Evolutionary conservation across 805 yeast genomes (phyloP), one percentile per base, ranked within the genome.

Genomic region (Kluyveromyces dobzhanskii): DNA sequence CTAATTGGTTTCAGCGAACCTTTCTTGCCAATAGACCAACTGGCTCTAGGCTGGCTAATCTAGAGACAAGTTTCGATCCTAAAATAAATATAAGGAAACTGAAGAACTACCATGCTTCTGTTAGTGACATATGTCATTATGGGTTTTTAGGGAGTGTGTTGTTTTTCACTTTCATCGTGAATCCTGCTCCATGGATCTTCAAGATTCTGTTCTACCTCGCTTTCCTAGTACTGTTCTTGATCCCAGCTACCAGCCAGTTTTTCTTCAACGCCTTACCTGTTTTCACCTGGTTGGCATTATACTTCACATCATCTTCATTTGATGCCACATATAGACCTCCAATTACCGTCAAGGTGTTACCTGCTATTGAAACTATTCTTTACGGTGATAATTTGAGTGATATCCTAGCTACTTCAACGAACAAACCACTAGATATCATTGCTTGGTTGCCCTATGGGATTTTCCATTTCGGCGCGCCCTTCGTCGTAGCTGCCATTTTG

Each of bases 361-460:
- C 97, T 0, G 92, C 94, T 2, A 69, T 87, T 65, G 97, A 88
- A 60, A 85, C 96, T 30, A 82, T 88, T 40, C 65, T 90, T 43
- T 88, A 86, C 55, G 97, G 97, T 37, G 95, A 88, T 53, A 84
- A 90, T 61, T 69, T 90, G 51, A 78, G 88, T 38, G 84, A 82
- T 50, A 78, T 88, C 17, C 70, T 87, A 51, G 92, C 96, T 1
- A 75, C 88, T 4, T 68, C 78, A 12, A 78, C 82, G 13, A 74
- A 70, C 44, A 59, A 81, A 2, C 50, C 76, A 5, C 65, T 85
- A 40, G 97, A 88, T 56, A 67, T 88, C n/a, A 50, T 85, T 36
- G 96, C 97, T 3, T 88, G 96, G 96, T 62, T 90, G 29, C 97
- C 98, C 1, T 90, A 90, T 57, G 98, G 98, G 2, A 57, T 92